These are phyloP conservation scores for Apiotrichum brassicae DNA, from an alignment of 1,284 basidiomycete genomes.

Conservation along the genomic window DNA sequence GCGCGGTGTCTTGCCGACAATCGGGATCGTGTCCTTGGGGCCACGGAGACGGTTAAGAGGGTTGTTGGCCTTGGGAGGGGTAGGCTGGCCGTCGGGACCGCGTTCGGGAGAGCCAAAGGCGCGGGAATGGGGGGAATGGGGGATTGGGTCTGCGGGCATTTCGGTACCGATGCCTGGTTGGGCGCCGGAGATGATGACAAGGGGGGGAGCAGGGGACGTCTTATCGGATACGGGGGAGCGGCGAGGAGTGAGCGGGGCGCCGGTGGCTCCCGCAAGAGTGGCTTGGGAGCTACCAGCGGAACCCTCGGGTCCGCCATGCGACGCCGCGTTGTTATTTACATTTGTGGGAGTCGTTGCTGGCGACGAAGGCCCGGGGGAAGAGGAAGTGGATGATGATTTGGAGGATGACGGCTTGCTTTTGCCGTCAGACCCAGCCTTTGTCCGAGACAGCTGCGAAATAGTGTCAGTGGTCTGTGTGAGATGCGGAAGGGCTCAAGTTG, in stretches of 20 bases:
- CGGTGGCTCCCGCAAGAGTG: conserved; percentile 9
- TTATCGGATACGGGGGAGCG: conserved; percentile 44
- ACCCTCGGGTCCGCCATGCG: background rate
- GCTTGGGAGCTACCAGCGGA: conserved; percentile 1
- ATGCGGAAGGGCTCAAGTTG: background rate
- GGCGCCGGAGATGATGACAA: conserved; percentile 75
- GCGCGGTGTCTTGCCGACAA: conserved; percentile 87
- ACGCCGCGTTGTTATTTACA: background rate
- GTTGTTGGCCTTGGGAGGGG: conserved; percentile 50
- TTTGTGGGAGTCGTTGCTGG: conserved; percentile 16
- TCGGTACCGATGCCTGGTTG: conserved; percentile 49
- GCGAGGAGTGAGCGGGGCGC: conserved; percentile 44
- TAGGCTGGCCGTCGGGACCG: conserved; percentile 39
- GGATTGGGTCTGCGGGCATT: conserved; percentile 56
- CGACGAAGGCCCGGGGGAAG: conserved; percentile 21
- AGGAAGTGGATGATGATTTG: conserved; percentile 46
- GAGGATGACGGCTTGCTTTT: conserved; percentile 44
- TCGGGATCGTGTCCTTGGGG: conserved; percentile 87
- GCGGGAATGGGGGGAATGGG: conserved; percentile 51
- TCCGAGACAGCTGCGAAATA: conserved; percentile 31
- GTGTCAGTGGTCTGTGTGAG: conserved; percentile 1
- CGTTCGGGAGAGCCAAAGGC: conserved; percentile 37
- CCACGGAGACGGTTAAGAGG: conserved; percentile 46
- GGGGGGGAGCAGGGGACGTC: conserved; percentile 60
- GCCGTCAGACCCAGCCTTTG: conserved; percentile 34